Percentiles rank a stretch among this genome's conserved stretches.
These are phyloP conservation scores for Solanum tarijense DNA, from an alignment of 257 asterid genomes.

Conservation along the genomic window DNA sequence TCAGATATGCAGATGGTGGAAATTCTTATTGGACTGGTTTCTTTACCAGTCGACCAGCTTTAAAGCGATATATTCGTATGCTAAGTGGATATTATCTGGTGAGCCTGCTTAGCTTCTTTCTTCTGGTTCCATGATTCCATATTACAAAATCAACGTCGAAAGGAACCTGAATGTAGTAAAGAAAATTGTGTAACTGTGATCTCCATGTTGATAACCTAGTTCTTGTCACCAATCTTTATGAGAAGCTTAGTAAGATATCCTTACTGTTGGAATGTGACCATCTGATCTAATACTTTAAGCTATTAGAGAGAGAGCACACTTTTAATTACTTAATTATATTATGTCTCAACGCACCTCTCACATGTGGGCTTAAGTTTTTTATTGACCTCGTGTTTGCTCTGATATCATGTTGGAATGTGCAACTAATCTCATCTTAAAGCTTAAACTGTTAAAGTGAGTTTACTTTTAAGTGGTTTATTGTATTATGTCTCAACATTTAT, in stretches of 20 bases:
- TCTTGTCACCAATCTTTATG: not conserved
- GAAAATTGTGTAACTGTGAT: not conserved
- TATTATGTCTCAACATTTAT: not conserved
- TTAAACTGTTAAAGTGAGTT: not conserved
- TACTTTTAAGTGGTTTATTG: not conserved
- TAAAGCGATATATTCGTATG: constrained; percentile 59
- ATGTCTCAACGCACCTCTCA: not conserved
- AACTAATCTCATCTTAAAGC: not conserved
- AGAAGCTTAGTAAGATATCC: not conserved
- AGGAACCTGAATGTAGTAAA: not conserved
- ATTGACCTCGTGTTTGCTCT: not conserved
- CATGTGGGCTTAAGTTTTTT: not conserved
- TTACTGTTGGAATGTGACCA: not conserved
- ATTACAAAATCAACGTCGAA: not conserved
- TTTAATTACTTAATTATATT: not conserved
- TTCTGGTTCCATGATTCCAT: not conserved
- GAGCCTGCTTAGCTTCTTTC: not conserved
- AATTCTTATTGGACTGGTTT: constrained; percentile 84
- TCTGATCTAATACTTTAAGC: not conserved
- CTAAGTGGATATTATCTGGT: constrained; percentile 79
- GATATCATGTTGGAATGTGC: not conserved
- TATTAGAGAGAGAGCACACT: not conserved
- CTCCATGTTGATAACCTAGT: not conserved
- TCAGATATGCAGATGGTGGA: constrained; percentile 53
- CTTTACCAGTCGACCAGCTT: constrained; percentile 79